These are phyloP conservation scores for Lepidium sativum DNA, from an alignment of 345 rosid species.

Conservation along the genomic window DNA sequence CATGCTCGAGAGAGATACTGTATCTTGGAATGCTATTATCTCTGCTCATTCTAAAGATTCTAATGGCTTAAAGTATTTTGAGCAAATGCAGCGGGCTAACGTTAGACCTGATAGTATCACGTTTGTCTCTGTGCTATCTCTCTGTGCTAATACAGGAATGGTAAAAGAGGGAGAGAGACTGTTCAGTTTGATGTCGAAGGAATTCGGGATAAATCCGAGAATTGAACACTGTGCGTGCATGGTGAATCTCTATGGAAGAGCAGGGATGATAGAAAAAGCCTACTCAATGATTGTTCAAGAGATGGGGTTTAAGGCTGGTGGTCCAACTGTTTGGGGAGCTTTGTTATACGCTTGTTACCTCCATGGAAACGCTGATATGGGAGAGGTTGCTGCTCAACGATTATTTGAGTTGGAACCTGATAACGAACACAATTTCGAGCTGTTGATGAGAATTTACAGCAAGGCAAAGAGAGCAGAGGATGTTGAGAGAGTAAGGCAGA, in stretches of 20 bases:
- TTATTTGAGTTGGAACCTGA: conserved; percentile 82
- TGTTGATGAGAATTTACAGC: conserved; percentile 58
- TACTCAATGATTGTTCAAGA: conserved; percentile 41
- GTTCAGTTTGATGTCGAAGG: conserved; percentile 46
- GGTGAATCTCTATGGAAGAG: conserved; percentile 75
- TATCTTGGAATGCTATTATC: conserved; percentile 85
- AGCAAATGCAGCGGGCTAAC: conserved; percentile 45
- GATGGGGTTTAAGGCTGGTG: conserved; percentile 69
- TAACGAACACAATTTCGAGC: conserved; percentile 68
- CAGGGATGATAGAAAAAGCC: conserved; percentile 57
- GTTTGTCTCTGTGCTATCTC: conserved; percentile 66
- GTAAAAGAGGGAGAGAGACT: conserved; percentile 57
- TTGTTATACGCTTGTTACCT: conserved; percentile 62
- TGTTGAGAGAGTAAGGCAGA: conserved; percentile 49
- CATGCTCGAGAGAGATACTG: conserved; percentile 56
- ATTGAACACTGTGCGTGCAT: conserved; percentile 82
- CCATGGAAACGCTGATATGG: conserved; percentile 52
- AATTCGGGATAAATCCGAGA: conserved; percentile 36
- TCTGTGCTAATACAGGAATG: conserved; percentile 61
- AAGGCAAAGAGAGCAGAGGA: conserved; percentile 38
- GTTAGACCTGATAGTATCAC: conserved; percentile 54
- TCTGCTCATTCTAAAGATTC: conserved; percentile 47
- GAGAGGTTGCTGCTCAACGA: conserved; percentile 55
- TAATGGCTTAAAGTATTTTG: conserved; percentile 45
- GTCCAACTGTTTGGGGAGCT: conserved; percentile 88